Evolutionary conservation across 2,329 filamentous ascomycete genomes (phyloP).

Genomic region (Plectosphaerella sp.): DNA sequence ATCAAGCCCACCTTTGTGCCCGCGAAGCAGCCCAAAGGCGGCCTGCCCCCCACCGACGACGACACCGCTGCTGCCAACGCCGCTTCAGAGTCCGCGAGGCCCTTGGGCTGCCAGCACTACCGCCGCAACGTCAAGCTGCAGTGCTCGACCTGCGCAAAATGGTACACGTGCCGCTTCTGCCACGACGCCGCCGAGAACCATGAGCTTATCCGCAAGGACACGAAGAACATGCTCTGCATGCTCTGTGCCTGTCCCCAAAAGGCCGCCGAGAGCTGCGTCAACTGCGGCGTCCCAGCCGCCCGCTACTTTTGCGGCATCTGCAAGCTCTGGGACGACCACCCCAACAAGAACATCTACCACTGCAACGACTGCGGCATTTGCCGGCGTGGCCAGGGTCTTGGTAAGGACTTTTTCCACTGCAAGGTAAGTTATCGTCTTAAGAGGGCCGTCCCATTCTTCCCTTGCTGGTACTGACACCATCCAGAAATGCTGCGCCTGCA

Average conservation of each 20-base stretch:
- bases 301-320: constrained; percentile 93
- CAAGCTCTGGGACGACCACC: constrained; percentile 95
- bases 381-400: constrained; percentile 80
- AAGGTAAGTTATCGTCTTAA: constrained; percentile 55
- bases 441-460: constrained; percentile 4
- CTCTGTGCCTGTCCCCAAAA: constrained; percentile 80
- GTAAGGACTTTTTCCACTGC: constrained; percentile 98
- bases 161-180: constrained; percentile 94
- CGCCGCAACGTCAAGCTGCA: constrained; percentile 94
- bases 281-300: constrained; percentile 73
- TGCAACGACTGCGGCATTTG: constrained; percentile 96
- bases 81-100: constrained; percentile 24
- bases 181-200: constrained; percentile 83
- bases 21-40: constrained; percentile 31
- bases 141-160: constrained; percentile 81
- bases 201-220: constrained; percentile 72
- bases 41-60: constrained; percentile 16
- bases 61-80: constrained; percentile 6
- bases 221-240: constrained; percentile 97
- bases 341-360: constrained; percentile 89
- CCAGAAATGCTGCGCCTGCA: constrained; percentile 87
- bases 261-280: constrained; percentile 71
- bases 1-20: constrained; percentile 64
- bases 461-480: constrained; percentile 1
- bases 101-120: constrained; percentile 86